phyloP scores from a whole-genome alignment of 805 yeast species.

The Candida peoriensis region DNA sequence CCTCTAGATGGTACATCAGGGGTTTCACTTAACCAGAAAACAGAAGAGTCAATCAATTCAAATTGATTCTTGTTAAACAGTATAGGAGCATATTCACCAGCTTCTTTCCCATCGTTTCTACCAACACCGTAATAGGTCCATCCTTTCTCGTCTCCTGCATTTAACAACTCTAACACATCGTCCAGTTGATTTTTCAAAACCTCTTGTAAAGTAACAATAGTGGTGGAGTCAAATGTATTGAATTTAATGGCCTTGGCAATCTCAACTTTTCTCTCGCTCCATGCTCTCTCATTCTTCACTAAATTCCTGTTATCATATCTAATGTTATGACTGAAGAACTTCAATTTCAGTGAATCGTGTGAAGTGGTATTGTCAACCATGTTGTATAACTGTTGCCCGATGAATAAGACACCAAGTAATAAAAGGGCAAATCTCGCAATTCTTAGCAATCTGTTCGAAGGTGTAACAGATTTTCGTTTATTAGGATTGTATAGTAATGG shows the following conservation, averaged over 20 bases:
- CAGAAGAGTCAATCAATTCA: slow-evolving; percentile 34
- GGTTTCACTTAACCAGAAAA: slow-evolving; percentile 50
- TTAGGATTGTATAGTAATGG: too few relatives aligned
- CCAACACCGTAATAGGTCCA: slow-evolving; percentile 49
- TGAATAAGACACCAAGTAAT: slow-evolving; percentile 1
- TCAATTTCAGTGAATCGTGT: slow-evolving; percentile 1
- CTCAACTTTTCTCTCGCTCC: slow-evolving; percentile 37
- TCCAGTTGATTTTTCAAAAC: slow-evolving; percentile 40
- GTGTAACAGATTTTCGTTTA: too few relatives aligned
- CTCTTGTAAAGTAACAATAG: slow-evolving; percentile 46
- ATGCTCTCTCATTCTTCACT: slow-evolving; percentile 36
- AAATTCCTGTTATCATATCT: slow-evolving; percentile 35
- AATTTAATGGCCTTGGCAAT: slow-evolving; percentile 37
- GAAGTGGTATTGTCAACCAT: too few relatives aligned
- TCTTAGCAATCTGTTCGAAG: too few relatives aligned
- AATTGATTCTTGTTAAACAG: slow-evolving; percentile 35
- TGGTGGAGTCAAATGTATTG: slow-evolving; percentile 27
- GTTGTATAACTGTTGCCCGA: slow-evolving; percentile 6
- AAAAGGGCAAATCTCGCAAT: too few relatives aligned
- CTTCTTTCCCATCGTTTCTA: slow-evolving; percentile 44
- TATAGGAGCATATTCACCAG: slow-evolving; percentile 50
- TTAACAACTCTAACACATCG: slow-evolving; percentile 34
- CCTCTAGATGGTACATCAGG: slow-evolving; percentile 49
- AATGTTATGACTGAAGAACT: slow-evolving; percentile 39
- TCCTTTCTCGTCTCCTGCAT: slow-evolving; percentile 19